phyloP scores from a whole-genome alignment of 2,329 filamentous ascomycete genomes.

The Stemphylium lycopersici region DNA sequence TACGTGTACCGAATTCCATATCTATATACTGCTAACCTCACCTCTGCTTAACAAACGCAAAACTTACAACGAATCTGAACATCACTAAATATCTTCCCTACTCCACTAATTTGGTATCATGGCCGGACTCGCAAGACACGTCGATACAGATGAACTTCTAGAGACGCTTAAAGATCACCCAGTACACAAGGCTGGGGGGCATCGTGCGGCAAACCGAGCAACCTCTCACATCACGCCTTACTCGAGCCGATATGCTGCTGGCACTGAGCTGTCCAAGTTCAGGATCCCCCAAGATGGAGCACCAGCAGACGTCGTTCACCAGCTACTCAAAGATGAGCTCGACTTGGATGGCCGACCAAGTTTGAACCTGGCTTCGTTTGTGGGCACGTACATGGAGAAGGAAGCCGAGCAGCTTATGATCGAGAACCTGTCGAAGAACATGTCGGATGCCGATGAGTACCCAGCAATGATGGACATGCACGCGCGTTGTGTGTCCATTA shows the following conservation, averaged over 20 bases:
- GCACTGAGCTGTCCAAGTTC: slow-evolving; percentile 65
- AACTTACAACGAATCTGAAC: background rate
- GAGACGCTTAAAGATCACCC: slow-evolving; percentile 57
- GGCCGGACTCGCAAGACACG: slow-evolving; percentile 58
- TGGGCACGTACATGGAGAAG: slow-evolving; percentile 74
- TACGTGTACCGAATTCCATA: slow-evolving; percentile 3
- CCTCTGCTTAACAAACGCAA: background rate
- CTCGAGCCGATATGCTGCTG: slow-evolving; percentile 62
- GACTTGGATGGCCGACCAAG: slow-evolving; percentile 61
- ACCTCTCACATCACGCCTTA: slow-evolving; percentile 64
- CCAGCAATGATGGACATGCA: slow-evolving; percentile 61
- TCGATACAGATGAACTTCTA: slow-evolving; percentile 62
- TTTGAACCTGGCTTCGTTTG: slow-evolving; percentile 71
- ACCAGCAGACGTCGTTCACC: slow-evolving; percentile 67
- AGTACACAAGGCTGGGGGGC: slow-evolving; percentile 46
- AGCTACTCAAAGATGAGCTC: slow-evolving; percentile 59
- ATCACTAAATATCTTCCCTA: background rate
- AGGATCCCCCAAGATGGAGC: slow-evolving; percentile 63
- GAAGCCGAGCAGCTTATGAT: slow-evolving; percentile 69
- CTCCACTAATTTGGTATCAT: slow-evolving; percentile 38
- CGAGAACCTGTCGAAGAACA: slow-evolving; percentile 73
- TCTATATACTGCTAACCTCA: background rate
- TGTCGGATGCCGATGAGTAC: slow-evolving; percentile 67
- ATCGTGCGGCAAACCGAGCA: slow-evolving; percentile 41
- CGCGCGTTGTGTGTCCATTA: slow-evolving; percentile 70